These are phyloP conservation scores for Talinum fruticosum DNA, from an alignment of 148 eudicot genomes.

Conservation along the genomic window DNA sequence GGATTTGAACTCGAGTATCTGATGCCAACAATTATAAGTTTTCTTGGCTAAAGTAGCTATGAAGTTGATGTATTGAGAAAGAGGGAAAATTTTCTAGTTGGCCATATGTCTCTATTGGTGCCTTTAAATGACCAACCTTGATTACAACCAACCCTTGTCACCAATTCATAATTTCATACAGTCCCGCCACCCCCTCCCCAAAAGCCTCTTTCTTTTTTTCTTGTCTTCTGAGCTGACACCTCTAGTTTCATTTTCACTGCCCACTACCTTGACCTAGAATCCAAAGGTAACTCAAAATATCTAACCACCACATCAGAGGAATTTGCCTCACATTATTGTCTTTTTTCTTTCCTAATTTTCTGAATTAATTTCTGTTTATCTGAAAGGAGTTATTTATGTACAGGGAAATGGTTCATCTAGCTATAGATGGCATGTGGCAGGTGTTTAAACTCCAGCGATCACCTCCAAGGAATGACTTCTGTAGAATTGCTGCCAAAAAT, in stretches of 20 bases:
- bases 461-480: slow-evolving; percentile 88
- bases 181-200: no score
- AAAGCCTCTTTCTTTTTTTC: no score
- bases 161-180: no score
- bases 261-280: slow-evolving; percentile 10
- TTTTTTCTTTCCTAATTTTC: background rate
- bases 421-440: slow-evolving; percentile 99
- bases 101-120: background rate
- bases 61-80: no score
- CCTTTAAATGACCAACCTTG: no score
- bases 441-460: slow-evolving; percentile 94
- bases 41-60: no score
- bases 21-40: no score
- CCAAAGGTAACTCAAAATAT: slow-evolving; percentile 6
- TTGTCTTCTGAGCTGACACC: no score
- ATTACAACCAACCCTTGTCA: no score
- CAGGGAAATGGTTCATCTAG: slow-evolving; percentile 99
- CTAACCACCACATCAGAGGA: slow-evolving; percentile 23
- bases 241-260: slow-evolving; percentile 11
- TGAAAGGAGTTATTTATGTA: slow-evolving; percentile 15
- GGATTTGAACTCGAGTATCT: no score
- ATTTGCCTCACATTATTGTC: background rate
- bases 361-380: slow-evolving; percentile 1
- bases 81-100: background rate
- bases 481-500: slow-evolving; percentile 91